A percentile compares a stretch with the other conserved stretches of the same genome.
Evolutionary conservation across 208 protist species (phyloP).

Genomic region (Sergeia podlipaevii): DNA sequence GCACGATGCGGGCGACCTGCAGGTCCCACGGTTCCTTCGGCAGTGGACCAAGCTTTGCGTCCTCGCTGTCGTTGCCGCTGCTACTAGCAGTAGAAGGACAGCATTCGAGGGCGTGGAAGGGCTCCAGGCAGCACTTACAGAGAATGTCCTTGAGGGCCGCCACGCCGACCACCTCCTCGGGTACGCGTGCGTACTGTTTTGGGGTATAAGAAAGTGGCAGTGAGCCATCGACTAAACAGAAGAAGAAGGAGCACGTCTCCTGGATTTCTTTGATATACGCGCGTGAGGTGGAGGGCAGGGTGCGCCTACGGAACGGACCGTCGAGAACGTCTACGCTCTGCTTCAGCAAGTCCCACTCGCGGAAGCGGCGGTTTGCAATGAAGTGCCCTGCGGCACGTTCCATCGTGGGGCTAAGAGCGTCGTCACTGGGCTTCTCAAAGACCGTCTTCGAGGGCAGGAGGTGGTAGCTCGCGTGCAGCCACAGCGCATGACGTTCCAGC

Average conservation of each 20-base stretch:
- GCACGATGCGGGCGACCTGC: conserved; percentile 60
- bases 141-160: conserved; percentile 66
- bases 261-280: conserved; percentile 52
- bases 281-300: conserved; percentile 19
- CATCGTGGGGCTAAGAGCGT: conserved; percentile 57
- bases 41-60: conserved; percentile 12
- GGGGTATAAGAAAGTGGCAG: conserved; percentile 53
- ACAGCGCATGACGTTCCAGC: conserved; percentile 77
- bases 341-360: conserved; percentile 65
- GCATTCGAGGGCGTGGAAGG: conserved; percentile 57
- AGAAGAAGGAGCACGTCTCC: conserved; percentile 76
- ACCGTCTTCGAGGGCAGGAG: conserved; percentile 70
- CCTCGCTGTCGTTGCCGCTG: background rate
- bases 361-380: conserved; percentile 37
- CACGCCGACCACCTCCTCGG: conserved; percentile 63
- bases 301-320: conserved; percentile 51
- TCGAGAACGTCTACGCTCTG: conserved; percentile 72
- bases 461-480: conserved; percentile 77
- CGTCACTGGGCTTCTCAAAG: conserved; percentile 79
- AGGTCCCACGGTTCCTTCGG: conserved; percentile 86
- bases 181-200: conserved; percentile 66
- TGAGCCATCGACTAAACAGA: conserved; percentile 83
- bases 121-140: conserved; percentile 67
- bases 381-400: conserved; percentile 43
- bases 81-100: conserved; percentile 27